These are phyloP conservation scores for Neonothopanus nambi DNA, from an alignment of 1,284 basidiomycete genomes.

Conservation along the genomic window DNA sequence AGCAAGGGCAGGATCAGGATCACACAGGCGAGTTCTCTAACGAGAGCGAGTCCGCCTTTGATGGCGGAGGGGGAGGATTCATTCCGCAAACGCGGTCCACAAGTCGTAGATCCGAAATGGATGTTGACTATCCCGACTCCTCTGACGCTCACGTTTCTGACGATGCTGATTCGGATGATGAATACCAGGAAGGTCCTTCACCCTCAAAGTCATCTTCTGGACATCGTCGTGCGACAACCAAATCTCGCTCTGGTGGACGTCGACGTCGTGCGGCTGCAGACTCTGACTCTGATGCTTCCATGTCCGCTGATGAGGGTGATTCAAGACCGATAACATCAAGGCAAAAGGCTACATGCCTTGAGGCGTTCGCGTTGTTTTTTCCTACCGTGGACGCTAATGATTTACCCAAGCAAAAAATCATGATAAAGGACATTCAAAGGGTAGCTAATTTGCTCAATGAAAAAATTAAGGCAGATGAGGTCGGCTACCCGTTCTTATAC, in stretches of 20 bases:
- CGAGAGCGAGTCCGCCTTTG: conserved; percentile 16
- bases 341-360: conserved; percentile 54
- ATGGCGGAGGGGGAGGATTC: conserved; percentile 14
- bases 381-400: conserved; percentile 43
- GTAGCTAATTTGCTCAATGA: conserved; percentile 62
- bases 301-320: conserved; percentile 11
- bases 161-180: conserved; percentile 18
- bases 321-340: conserved; percentile 40
- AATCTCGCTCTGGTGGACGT: conserved; percentile 16
- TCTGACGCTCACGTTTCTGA: conserved; percentile 23
- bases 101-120: conserved; percentile 23
- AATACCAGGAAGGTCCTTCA: conserved; percentile 34
- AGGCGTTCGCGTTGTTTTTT: conserved; percentile 71
- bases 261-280: conserved; percentile 23
- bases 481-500: conserved; percentile 34
- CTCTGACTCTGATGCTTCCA: conserved; percentile 8
- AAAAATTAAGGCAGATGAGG: conserved; percentile 70
- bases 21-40: conserved; percentile 20
- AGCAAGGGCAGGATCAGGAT: conserved; percentile 30
- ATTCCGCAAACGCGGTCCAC: neutral
- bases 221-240: conserved; percentile 23
- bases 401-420: conserved; percentile 51
- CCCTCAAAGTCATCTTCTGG: conserved; percentile 18
- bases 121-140: conserved; percentile 31
- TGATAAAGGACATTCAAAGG: conserved; percentile 61